Conservation (phyloP, 2,329 filamentous ascomycete species). For the Trichoderma simmonsii region DNA sequence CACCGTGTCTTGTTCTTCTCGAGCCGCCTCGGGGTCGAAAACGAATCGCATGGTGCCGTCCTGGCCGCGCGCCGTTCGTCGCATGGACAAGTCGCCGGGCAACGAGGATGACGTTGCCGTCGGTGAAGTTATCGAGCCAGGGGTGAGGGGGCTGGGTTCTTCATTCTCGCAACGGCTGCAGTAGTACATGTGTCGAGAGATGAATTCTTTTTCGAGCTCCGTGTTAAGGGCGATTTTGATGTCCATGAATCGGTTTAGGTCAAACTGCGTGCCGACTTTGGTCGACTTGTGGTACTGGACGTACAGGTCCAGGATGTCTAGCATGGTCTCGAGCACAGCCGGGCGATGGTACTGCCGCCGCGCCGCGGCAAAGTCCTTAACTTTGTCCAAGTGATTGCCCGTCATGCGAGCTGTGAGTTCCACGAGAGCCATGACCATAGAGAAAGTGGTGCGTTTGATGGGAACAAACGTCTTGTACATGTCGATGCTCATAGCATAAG, state of each 20-base stretch:
- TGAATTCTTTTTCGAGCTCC: slow-evolving; percentile 63
- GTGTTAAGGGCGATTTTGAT: slow-evolving; percentile 85
- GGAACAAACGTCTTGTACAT: slow-evolving; percentile 91
- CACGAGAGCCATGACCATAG: slow-evolving; percentile 76
- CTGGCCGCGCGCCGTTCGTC: slow-evolving; percentile 40
- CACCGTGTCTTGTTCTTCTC: slow-evolving; percentile 66
- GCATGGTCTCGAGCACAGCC: slow-evolving; percentile 69
- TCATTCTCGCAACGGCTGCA: slow-evolving; percentile 51
- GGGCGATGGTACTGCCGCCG: slow-evolving; percentile 47
- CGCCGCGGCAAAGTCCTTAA: slow-evolving; percentile 48
- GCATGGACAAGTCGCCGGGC: slow-evolving; percentile 34
- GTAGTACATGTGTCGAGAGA: slow-evolving; percentile 62
- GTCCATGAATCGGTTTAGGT: slow-evolving; percentile 75
- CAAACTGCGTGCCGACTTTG: slow-evolving; percentile 67
- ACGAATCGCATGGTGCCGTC: slow-evolving; percentile 87
- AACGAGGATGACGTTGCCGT: slow-evolving; percentile 37
- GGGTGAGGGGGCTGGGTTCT: slow-evolving; percentile 27
- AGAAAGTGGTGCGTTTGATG: slow-evolving; percentile 83
- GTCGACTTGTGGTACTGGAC: slow-evolving; percentile 77
- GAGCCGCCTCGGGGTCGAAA: slow-evolving; percentile 74
- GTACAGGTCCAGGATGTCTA: slow-evolving; percentile 90
- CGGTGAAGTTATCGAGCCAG: slow-evolving; percentile 35
- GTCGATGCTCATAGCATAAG: slow-evolving; percentile 82
- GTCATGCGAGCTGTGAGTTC: slow-evolving; percentile 74
- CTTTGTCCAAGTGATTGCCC: slow-evolving; percentile 49